Base-by-base conservation (phyloP, 441 rosid species). In the Geranium incanum region DNA sequence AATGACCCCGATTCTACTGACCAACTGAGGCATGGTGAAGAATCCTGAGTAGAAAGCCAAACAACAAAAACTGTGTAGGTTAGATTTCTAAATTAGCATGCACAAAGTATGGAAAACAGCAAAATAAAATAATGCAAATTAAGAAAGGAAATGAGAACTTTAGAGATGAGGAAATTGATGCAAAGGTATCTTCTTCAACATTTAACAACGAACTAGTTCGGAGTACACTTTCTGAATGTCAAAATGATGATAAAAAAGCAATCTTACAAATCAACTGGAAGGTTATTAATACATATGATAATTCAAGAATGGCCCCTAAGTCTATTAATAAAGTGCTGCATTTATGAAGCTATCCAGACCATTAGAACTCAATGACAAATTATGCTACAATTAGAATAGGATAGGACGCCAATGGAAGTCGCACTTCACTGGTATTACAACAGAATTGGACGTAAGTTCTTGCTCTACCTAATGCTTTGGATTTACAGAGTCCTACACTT, bases 1-100 rank as follows among this genome's bases (percentile, higher is more conserved):
- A 82, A 93, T 85, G 74, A 95, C 99, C 69, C 98, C 99, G 71
- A 95, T 95, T 86, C 97, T 85, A 84, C 99, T 95, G 72, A 95
- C 91, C 75, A 95, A 85, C 79, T 95, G 99, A 81, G 99, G 90
- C 85, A 86, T 91, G 65, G 97, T 89, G 72, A 95, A 92, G 83
- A 95, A 95, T 68, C 99, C 99, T 92, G 81, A 60, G 78, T 77
- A 70, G 64, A 7, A 76, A 75, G 74, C 69, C 19, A 73, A 67
- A 52, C 37, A 48, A 9, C 12, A 1, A 48, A 12, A 48, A 48
- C 57, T 48, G n/a, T 48, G 57, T 48, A 13, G 5, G 57, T 12
- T 11, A 13, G 57, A 48, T 13, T 48, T 48, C 57, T 8, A 38
- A 13, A 70, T 55, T 68, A 64, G 0, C 57, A 48, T 48, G 57